Conservation (phyloP, 495 filamentous ascomycete genomes). For the Hyaloscypha bicolor region DNA sequence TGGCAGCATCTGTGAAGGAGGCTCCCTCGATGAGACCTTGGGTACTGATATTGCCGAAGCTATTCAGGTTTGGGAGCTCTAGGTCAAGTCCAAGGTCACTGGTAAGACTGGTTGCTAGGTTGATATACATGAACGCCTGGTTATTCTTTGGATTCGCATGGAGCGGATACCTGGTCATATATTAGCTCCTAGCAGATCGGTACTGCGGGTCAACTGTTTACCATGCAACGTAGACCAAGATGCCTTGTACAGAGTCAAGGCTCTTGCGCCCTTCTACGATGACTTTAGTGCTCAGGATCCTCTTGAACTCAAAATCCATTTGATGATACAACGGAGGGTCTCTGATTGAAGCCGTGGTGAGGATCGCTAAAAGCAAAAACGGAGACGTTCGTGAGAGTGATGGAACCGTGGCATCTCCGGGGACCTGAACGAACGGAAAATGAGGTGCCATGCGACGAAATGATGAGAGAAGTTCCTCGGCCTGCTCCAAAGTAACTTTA, state of each 20-base stretch:
- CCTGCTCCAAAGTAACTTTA: conserved; percentile 21
- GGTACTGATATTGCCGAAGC: conserved; percentile 22
- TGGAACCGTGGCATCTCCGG: conserved; percentile 32
- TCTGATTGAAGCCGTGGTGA: conserved; percentile 31
- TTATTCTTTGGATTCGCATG: conserved; percentile 34
- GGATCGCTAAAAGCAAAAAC: conserved; percentile 42
- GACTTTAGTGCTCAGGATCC: conserved; percentile 33
- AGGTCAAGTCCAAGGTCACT: conserved; percentile 32
- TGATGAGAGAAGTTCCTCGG: conserved; percentile 22
- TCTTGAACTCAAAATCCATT: conserved; percentile 33
- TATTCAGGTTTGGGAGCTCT: conserved; percentile 28
- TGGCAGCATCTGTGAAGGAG: conserved; percentile 36
- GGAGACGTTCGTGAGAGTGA: conserved; percentile 38
- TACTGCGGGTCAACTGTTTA: conserved; percentile 21
- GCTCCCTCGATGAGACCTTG: conserved; percentile 21
- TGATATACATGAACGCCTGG: conserved; percentile 37
- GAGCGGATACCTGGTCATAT: conserved; percentile 32
- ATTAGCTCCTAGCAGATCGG: neutral
- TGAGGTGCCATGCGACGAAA: conserved; percentile 32
- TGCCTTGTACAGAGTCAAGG: conserved; percentile 44
- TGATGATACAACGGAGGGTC: conserved; percentile 33
- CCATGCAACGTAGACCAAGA: conserved; percentile 46
- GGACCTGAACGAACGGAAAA: conserved; percentile 44
- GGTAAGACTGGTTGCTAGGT: conserved; percentile 26
- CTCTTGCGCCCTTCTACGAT: conserved; percentile 40